Conservation (phyloP, 768 basidiomycete species). For the Baorangia bicolor region DNA sequence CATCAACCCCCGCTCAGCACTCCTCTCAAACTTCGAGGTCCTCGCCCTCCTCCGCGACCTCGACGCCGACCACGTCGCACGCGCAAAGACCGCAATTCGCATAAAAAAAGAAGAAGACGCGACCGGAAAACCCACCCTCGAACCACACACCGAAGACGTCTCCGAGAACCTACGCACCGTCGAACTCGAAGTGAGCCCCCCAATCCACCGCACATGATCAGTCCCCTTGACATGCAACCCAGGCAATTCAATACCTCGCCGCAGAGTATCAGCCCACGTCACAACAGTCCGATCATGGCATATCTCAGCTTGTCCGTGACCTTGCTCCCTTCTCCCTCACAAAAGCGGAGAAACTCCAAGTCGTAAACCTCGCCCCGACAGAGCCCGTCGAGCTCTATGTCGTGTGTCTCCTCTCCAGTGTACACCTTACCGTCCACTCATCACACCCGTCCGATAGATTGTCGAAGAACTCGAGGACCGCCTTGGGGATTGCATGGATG, state of each 20-base stretch:
- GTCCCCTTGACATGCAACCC: slow-evolving; percentile 1
- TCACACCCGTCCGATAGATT: slow-evolving; percentile 50
- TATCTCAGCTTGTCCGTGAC: slow-evolving; percentile 62
- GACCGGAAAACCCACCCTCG: slow-evolving; percentile 32
- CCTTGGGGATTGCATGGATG: slow-evolving; percentile 65
- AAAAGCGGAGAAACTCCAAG: slow-evolving; percentile 88
- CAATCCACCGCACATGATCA: neutral
- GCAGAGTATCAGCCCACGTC: slow-evolving; percentile 69
- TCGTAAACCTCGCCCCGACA: slow-evolving; percentile 87
- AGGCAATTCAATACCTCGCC: slow-evolving; percentile 87
- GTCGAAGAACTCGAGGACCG: slow-evolving; percentile 90
- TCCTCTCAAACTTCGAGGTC: slow-evolving; percentile 89
- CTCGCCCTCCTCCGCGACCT: slow-evolving; percentile 72
- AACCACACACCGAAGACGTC: slow-evolving; percentile 50
- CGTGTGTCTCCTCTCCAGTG: slow-evolving; percentile 46
- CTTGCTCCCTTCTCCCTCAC: slow-evolving; percentile 74
- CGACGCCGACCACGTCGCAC: slow-evolving; percentile 68
- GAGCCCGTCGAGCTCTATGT: slow-evolving; percentile 85
- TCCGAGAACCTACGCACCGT: slow-evolving; percentile 82
- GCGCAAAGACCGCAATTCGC: slow-evolving; percentile 66
- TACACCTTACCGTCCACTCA: neutral
- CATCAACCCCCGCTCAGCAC: slow-evolving; percentile 62
- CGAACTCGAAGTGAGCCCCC: slow-evolving; percentile 59
- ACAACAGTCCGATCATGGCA: slow-evolving; percentile 61
- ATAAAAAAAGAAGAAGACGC: slow-evolving; percentile 77